phyloP scores from a whole-genome alignment of 768 basidiomycete genomes.

The Russula virescens region DNA sequence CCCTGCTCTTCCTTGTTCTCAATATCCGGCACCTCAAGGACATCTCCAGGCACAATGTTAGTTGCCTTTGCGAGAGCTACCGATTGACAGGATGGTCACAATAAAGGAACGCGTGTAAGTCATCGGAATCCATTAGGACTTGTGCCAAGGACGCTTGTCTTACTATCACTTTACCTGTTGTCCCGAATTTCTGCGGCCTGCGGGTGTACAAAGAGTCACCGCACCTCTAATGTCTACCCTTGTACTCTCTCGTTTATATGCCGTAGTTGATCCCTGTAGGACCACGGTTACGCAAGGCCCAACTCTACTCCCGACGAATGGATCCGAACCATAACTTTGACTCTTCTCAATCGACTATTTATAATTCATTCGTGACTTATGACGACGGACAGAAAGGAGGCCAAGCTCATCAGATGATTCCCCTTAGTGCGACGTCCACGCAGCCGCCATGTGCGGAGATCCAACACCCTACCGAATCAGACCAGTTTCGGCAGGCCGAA shows the following conservation, averaged over 20 bases:
- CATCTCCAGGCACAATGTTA: constrained; percentile 17
- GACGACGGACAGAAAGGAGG: background rate
- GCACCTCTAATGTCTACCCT: background rate
- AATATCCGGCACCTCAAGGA: background rate
- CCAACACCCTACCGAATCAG: too few species aligned
- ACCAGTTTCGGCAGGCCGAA: background rate
- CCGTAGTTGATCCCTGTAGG: background rate
- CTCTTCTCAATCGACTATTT: background rate
- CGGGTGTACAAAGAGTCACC: background rate
- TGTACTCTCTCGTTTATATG: constrained; percentile 9
- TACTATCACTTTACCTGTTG: background rate
- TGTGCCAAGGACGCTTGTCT: background rate
- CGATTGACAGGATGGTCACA: background rate
- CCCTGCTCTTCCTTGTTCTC: background rate
- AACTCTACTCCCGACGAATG: background rate
- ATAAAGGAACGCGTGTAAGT: background rate
- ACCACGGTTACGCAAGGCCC: background rate
- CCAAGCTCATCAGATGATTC: background rate
- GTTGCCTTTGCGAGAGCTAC: background rate
- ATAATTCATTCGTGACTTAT: background rate
- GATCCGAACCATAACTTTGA: background rate
- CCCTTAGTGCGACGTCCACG: background rate
- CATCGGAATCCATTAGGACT: background rate
- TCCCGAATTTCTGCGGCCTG: background rate
- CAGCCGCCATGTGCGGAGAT: background rate